Base-by-base conservation (phyloP, 768 basidiomycete genomes). In the Termitomyces sp. region DNA sequence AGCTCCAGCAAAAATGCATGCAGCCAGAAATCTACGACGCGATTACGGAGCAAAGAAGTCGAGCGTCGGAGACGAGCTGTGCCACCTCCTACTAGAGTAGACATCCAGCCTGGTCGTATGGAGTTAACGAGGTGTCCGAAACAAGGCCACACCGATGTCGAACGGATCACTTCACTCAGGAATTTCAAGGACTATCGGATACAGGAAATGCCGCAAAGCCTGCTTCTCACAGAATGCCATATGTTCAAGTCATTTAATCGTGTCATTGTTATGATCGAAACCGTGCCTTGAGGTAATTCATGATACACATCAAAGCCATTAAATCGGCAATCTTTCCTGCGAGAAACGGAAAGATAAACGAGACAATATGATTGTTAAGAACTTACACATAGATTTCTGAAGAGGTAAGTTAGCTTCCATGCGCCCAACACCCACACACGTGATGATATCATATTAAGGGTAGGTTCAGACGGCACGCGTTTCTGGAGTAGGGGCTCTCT, bases 1-100 rank as follows among this genome's bases (percentile, higher is more conserved):
- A 76, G 46, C 74, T 76, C 70, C 72, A 79, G 1, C 79, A 65
- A 30, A 77, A 67, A 2, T 74, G 73, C 46, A 78, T 32, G 17
- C 11, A 66, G 71, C 12, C 75, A 74, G 30, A 74, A 65, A 56
- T 79, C 76, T 78, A 26, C 2, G 19, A 40, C 26, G 26, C 9
- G 26, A 10, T 22, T 28, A 17, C 28, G 17, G 26, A 45, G 35
- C 15, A 17, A 17, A 11, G 35, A 37, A 37, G 35, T 37, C 17
- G 3, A 17, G 17, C 15, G 15, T 17, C 15, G 35, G 35, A 37
- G 15, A 37, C 35, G 15, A 37, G 35, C 17, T 37, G 5, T 37
- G 5, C 7, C n/a, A n/a, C n/a, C n/a, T 37, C 35, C 35, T 17
- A 37, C 35, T 5, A 17, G 15, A 37, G 15, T 37, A n/a, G n/a